Conservation (phyloP, 2,329 filamentous ascomycete species). For the Fusarium oligoseptatum region DNA sequence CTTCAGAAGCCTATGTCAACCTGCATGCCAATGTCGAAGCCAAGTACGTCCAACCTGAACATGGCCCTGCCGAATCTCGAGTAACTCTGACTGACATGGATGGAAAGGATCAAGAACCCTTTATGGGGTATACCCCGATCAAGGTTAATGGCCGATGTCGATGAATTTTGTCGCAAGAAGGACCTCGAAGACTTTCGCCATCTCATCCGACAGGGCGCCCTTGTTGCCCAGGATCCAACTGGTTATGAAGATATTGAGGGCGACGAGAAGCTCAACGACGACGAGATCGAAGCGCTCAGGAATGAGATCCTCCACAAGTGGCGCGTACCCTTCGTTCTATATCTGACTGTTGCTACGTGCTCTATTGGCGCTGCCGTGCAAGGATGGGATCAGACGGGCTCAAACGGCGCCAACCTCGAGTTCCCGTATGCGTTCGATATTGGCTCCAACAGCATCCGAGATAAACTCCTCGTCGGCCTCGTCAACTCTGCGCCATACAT, state of each 20-base stretch:
- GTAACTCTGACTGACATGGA: conserved; percentile 27
- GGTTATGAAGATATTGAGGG: conserved; percentile 71
- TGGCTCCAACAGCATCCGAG: conserved; percentile 50
- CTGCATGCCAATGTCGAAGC: conserved; percentile 62
- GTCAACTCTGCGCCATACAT: conserved; percentile 72
- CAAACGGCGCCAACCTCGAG: conserved; percentile 73
- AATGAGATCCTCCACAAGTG: conserved; percentile 77
- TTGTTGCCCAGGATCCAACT: conserved; percentile 78
- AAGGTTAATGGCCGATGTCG: conserved; percentile 67
- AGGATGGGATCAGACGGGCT: conserved; percentile 76
- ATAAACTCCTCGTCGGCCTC: conserved; percentile 71
- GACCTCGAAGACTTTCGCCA: conserved; percentile 69
- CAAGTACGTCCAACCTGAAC: conserved; percentile 52
- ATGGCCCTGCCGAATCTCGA: not conserved
- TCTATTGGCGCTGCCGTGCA: conserved; percentile 79
- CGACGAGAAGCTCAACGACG: conserved; percentile 68
- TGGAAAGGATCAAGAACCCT: conserved; percentile 58
- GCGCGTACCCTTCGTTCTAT: conserved; percentile 72
- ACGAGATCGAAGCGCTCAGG: conserved; percentile 70
- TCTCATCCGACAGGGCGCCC: conserved; percentile 75
- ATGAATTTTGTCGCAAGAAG: conserved; percentile 72
- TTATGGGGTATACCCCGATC: conserved; percentile 66
- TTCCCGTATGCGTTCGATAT: conserved; percentile 68
- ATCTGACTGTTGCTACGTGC: conserved; percentile 76
- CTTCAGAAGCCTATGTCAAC: conserved; percentile 54